Evolutionary conservation across 257 asterid genomes (phyloP), one percentile per base, ranked within the genome.

Genomic region (Paulownia fortunei): DNA sequence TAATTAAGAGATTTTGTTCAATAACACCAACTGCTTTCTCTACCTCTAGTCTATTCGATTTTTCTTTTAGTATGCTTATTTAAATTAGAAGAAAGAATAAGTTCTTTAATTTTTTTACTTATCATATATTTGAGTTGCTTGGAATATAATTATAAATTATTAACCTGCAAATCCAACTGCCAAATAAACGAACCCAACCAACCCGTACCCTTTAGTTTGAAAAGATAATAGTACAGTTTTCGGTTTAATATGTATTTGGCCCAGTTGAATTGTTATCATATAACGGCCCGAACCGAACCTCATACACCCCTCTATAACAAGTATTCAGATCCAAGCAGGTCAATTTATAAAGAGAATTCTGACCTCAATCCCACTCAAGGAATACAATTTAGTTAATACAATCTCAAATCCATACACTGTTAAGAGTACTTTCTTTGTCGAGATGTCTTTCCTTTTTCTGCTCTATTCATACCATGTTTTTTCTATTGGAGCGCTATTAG

Each of bases 301-400:
- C 59, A 39, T 56, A 73, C 32, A 72, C 42, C 62, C 6, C 36
- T 5, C 78, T 73, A 62, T 51, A 76, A 51, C 70, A 60, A 61
- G 55, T 65, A 63, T n/a, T 24, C 67, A 54, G 37, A 37, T 9
- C 21, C 80, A 76, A 76, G 67, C 61, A 54, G 13, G 13, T 44
- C 47, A 23, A 9, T 58, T 39, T 23, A 26, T 44, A 54, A 49
- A 24, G 23, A 12, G 11, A 44, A 42, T 27, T 26, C 47, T 5
- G 26, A 34, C 59, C 36, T 37, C 30, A 68, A 23, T 39, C 41
- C 41, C 36, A 56, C 39, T 60, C 10, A n/a, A 30, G 4, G 32
- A 54, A 55, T 34, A 34, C 13, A 21, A 21, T 7, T 39, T 54
- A 19, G 3, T 37, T 8, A 8, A 39, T 23, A 39, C 37, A 37